Conservation (phyloP, 495 filamentous ascomycete genomes). For the Penicillium parvum region DNA sequence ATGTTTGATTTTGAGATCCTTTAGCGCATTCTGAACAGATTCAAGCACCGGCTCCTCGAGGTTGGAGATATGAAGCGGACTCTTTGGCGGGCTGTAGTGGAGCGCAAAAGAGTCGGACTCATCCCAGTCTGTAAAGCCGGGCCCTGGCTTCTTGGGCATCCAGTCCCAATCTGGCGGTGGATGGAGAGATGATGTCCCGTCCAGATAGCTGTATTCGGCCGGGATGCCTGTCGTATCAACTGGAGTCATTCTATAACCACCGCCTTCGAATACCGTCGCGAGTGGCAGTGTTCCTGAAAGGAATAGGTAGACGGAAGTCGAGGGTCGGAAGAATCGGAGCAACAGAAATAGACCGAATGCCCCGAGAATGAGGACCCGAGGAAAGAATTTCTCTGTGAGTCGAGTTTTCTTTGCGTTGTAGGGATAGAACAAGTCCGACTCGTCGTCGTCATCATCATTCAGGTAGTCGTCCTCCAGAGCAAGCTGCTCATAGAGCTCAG, state of each 20-base stretch:
- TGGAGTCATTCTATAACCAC: conserved; percentile 19
- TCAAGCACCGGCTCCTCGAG: conserved; percentile 36
- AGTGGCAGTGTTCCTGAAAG: conserved; percentile 30
- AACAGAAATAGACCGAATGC: conserved; percentile 15
- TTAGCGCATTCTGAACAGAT: conserved; percentile 27
- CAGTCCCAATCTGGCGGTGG: conserved; percentile 23
- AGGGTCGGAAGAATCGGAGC: conserved; percentile 28
- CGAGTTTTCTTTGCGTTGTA: no score
- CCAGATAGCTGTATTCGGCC: conserved; percentile 20
- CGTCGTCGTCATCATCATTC: conserved; percentile 28
- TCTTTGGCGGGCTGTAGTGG: conserved; percentile 36
- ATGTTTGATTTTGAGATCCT: conserved; percentile 45
- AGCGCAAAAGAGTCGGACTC: conserved; percentile 8
- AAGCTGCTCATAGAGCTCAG: conserved; percentile 30
- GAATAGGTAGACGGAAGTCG: conserved; percentile 29
- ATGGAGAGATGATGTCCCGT: conserved; percentile 18
- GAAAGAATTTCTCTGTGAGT: conserved; percentile 10
- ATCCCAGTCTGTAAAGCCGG: conserved; percentile 37
- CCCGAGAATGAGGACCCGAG: conserved; percentile 18
- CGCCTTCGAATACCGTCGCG: conserved; percentile 22
- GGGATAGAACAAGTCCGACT: conserved; percentile 15
- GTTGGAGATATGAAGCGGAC: conserved; percentile 47
- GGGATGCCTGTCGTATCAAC: conserved; percentile 24
- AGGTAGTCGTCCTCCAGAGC: conserved; percentile 24
- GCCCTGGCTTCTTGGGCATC: conserved; percentile 23